phyloP scores from a whole-genome alignment of 805 yeast species.

The Schizosaccharomyces octosporus region DNA sequence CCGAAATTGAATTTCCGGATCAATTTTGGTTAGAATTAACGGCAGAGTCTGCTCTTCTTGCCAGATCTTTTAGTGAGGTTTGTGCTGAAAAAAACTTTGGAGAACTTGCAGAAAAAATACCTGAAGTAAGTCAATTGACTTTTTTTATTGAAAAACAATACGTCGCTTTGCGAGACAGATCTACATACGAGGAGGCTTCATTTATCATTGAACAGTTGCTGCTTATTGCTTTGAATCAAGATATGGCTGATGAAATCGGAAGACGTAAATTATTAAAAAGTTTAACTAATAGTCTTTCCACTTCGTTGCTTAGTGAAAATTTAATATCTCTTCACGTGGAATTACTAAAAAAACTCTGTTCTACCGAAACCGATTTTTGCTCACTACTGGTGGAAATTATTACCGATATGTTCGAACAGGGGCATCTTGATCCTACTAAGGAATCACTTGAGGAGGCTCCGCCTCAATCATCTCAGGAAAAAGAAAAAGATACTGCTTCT shows the following conservation, averaged over 20 bases:
- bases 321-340: constrained; percentile 32
- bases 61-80: constrained; percentile 39
- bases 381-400: constrained; percentile 67
- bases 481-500: constrained; percentile 11
- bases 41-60: constrained; percentile 49
- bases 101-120: constrained; percentile 22
- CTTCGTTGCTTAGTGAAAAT: constrained; percentile 29
- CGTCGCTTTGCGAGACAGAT: constrained; percentile 13
- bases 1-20: constrained; percentile 24
- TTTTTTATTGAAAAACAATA: constrained; percentile 23
- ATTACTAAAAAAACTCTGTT: constrained; percentile 45
- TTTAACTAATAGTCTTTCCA: constrained; percentile 22
- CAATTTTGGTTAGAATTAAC: constrained; percentile 41
- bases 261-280: constrained; percentile 47
- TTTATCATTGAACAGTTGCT: constrained; percentile 56
- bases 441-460: constrained; percentile 9
- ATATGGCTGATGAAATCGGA: constrained; percentile 76
- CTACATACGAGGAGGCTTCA: constrained; percentile 25
- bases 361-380: constrained; percentile 62
- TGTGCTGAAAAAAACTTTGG: constrained; percentile 33
- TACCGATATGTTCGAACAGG: constrained; percentile 35
- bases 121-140: constrained; percentile 56
- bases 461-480: constrained; percentile 16
- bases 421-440: constrained; percentile 25
- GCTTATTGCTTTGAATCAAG: constrained; percentile 41